phyloP scores from a whole-genome alignment of 768 basidiomycete genomes.

The Pleurotus sapidus region DNA sequence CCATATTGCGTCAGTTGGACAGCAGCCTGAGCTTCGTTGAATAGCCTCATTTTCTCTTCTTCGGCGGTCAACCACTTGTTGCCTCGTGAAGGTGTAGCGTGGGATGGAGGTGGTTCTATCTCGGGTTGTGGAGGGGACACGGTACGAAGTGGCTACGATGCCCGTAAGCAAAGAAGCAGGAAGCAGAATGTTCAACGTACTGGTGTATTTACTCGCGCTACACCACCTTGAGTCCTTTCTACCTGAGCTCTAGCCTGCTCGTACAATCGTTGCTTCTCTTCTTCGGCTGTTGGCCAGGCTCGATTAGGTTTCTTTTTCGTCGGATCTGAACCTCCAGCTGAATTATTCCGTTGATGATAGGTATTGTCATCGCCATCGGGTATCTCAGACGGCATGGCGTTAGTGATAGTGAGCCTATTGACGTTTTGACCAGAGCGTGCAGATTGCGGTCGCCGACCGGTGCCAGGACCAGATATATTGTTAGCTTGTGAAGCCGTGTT shows the following conservation, averaged over 20 bases:
- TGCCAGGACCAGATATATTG: conserved; percentile 2
- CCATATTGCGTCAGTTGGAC: conserved; percentile 52
- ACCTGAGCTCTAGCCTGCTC: conserved; percentile 62
- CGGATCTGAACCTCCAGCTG: conserved; percentile 4
- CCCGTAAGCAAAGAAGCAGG: not conserved
- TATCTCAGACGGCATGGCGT: conserved; percentile 28
- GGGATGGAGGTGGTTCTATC: conserved; percentile 13
- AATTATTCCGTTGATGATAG: conserved; percentile 20
- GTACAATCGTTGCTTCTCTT: conserved; percentile 68
- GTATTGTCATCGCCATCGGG: conserved; percentile 18
- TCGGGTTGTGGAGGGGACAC: conserved; percentile 21
- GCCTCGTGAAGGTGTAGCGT: conserved; percentile 12
- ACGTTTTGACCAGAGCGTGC: conserved; percentile 20
- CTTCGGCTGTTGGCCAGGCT: conserved; percentile 53
- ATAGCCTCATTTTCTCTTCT: conserved; percentile 74
- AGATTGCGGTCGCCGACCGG: conserved; percentile 22
- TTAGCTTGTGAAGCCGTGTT: conserved; percentile 7
- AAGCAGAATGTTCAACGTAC: conserved; percentile 18
- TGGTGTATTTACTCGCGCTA: conserved; percentile 26
- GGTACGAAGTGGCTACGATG: conserved; percentile 14
- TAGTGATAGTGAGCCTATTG: conserved; percentile 39
- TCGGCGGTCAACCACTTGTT: conserved; percentile 66
- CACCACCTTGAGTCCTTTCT: conserved; percentile 47
- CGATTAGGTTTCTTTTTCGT: conserved; percentile 11
- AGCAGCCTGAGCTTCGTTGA: conserved; percentile 63